Percentiles rank a stretch among this genome's conserved stretches.
phyloP scores from a whole-genome alignment of 805 yeast genomes.

The Candida peoriensis region DNA sequence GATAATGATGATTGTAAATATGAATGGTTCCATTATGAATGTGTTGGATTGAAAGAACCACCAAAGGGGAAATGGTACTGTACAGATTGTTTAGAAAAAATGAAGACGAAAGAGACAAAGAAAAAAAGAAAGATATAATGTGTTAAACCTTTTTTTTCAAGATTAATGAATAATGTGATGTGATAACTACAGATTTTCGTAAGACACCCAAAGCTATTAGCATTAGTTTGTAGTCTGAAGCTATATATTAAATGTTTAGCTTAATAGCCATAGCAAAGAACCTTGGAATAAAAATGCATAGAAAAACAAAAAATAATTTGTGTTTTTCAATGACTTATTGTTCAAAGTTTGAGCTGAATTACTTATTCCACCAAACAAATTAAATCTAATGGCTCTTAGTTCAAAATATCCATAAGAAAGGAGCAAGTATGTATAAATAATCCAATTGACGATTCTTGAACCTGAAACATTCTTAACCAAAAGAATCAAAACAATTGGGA shows the following conservation, averaged over 20 bases:
- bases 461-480: constrained; percentile 44
- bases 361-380: constrained; percentile 37
- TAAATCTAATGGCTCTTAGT: constrained; percentile 48
- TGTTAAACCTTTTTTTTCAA: background rate
- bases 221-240: background rate
- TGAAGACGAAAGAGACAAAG: constrained; percentile 24
- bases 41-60: constrained; percentile 85
- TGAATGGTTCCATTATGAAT: constrained; percentile 96
- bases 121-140: constrained; percentile 16
- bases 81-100: constrained; percentile 60
- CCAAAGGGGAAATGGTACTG: constrained; percentile 96
- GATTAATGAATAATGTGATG: background rate
- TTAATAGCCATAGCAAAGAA: constrained; percentile 66
- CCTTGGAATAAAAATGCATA: constrained; percentile 83
- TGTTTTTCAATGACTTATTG: constrained; percentile 64
- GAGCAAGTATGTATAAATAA: constrained; percentile 44
- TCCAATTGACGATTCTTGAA: constrained; percentile 39
- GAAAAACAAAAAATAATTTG: constrained; percentile 81
- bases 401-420: constrained; percentile 60
- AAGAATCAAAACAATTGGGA: constrained; percentile 62
- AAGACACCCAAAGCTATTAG: too few species aligned
- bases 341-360: constrained; percentile 52
- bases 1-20: constrained; percentile 83
- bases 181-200: too few species aligned
- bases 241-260: constrained; percentile 4